Evolutionary conservation across 306 rosid species (phyloP), one percentile per base, ranked within the genome.

Genomic region (Dalbergia cochinchinensis): DNA sequence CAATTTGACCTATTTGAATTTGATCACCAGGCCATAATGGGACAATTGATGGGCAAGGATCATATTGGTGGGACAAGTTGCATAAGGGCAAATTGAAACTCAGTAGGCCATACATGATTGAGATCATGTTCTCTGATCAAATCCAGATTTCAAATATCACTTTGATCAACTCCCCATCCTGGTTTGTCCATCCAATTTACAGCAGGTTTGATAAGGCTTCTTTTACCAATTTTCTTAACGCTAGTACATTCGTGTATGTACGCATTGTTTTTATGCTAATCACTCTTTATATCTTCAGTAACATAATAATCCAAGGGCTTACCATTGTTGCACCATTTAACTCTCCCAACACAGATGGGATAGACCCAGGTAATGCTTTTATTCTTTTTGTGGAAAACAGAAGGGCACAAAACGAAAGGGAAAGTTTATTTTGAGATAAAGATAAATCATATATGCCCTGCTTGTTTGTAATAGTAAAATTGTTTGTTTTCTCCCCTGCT

Each of bases 301-400:
- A 88, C 61, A 44, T 91, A 69, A 72, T 85, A 1, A 60, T 93
- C 3, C 81, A 88, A 77, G 81, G 90, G 3, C 81, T 91, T 4
- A 89, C 92, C 11, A 93, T 93, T 31, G 15, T 83, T 31, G 98
- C 98, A 20, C 94, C 98, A 5, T 31, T 91, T n/a, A 73, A 51
- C 65, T 81, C 89, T 48, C 96, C 97, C 5, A 93, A 93, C 84
- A 93, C 96, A 4, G 97, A 93, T 85, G 98, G 94, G 3, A 88
- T 93, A 15, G 33, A 93, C 73, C 97, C 96, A 50, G 94, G 97
- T 79, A 82, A 81, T 7, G 39, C 39, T 3, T 54, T 14, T 0
- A 41, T 62, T 47, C 8, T 79, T 73, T 26, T 26, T 26, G 31
- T 26, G 3, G 31, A 26, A 26, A 26, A 26, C 3, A 26, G 31